Evolutionary conservation across 495 filamentous ascomycete genomes (phyloP), one percentile per base, ranked within the genome.

Genomic region (Podospora didyma): DNA sequence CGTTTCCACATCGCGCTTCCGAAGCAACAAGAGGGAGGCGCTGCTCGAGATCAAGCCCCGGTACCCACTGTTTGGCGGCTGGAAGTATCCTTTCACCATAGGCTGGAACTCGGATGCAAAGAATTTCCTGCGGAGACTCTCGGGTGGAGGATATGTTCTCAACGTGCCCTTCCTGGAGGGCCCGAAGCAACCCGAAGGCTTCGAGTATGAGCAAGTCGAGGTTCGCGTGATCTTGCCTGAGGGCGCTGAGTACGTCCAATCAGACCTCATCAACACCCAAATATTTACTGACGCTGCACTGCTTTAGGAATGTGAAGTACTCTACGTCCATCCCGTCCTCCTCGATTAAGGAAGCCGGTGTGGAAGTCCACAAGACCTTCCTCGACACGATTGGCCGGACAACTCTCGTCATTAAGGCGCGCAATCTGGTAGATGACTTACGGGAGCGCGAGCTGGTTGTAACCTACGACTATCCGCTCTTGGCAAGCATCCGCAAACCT

Each of bases 161-260:
- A 94, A 89, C 69, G 89, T 96, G 20, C 95, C 94, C n/a, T 95
- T 98, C 73, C 74, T 98, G 16, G 92, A 97, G 71, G 94, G 94
- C 0, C 92, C 91, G 26, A 93, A 87, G 74, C 82, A 86, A 68
- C 54, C 77, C 1, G 94, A 98, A 70, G 90, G 92, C 24, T 73
- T 95, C 41, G 87, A 88, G 69, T 97, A 96, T 62, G 89, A 89
- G 67, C 80, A 88, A 58, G 82, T 96, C 19, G 77, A 89, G 52
- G 73, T 97, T 41, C 85, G 89, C 19, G 80, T 98, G 37, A 79
- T 97, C 53, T 74, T 98, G 19, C 94, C 94, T 31, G 94, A 98
- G 71, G 94, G 94, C 21, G 89, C 94, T 14, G 86, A 82, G 84
- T 94, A 87, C 73, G 89, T 84, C 63, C 19, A 23, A 24, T 70